A percentile compares a stretch with the other conserved stretches of the same genome.
These are phyloP conservation scores for Pontederia crassipes DNA, from an alignment of 176 grass and related monocot genomes.

Conservation along the genomic window DNA sequence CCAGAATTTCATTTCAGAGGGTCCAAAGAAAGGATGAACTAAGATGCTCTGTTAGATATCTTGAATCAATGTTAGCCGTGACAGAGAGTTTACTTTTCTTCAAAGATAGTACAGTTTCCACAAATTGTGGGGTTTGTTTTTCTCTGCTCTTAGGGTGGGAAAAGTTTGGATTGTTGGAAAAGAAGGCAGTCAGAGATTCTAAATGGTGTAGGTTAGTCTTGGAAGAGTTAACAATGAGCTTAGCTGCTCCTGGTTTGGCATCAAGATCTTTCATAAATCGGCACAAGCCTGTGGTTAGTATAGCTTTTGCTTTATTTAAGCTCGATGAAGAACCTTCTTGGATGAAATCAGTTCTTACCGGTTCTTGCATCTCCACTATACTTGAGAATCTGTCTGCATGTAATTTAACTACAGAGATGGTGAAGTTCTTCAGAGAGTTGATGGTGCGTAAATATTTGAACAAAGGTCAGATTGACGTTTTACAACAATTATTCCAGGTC, in stretches of 20 bases:
- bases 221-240: slow-evolving; percentile 73
- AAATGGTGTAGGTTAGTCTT: slow-evolving; percentile 80
- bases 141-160: slow-evolving; percentile 65
- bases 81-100: slow-evolving; percentile 68
- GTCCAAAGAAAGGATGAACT: slow-evolving; percentile 32
- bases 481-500: slow-evolving; percentile 90
- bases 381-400: slow-evolving; percentile 65
- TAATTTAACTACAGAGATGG: slow-evolving; percentile 73
- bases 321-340: slow-evolving; percentile 53
- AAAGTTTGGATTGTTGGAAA: slow-evolving; percentile 44
- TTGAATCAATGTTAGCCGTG: slow-evolving; percentile 71
- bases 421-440: slow-evolving; percentile 70
- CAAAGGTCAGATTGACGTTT: slow-evolving; percentile 50
- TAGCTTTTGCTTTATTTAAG: slow-evolving; percentile 64
- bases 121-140: slow-evolving; percentile 56
- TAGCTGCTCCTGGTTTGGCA: slow-evolving; percentile 73
- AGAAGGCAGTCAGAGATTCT: slow-evolving; percentile 40
- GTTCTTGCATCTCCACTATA: slow-evolving; percentile 44
- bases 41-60: slow-evolving; percentile 56
- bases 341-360: slow-evolving; percentile 50
- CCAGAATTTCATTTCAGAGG: slow-evolving; percentile 52
- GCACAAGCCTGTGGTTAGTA: slow-evolving; percentile 52
- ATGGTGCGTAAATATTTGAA: slow-evolving; percentile 53
- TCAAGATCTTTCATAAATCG: slow-evolving; percentile 64
- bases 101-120: slow-evolving; percentile 53